Evolutionary conservation across 768 basidiomycete genomes (phyloP), one percentile per base, ranked within the genome.

Genomic region (Phlebiopsis gigantea): DNA sequence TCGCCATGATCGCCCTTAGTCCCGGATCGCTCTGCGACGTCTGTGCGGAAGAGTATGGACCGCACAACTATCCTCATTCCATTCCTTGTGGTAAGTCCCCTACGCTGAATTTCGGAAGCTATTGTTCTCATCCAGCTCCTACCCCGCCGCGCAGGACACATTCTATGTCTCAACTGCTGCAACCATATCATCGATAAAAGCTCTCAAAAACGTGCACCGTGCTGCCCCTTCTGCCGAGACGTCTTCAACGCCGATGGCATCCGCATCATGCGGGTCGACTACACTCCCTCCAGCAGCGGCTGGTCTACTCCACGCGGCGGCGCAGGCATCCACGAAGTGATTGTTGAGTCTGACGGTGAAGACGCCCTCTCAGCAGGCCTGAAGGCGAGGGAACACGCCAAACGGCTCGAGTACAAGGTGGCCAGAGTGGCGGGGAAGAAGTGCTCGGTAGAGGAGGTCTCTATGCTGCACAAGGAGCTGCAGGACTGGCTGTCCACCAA

Each of bases 11-110:
- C 75, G 87, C 88, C 70, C 86, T 91, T 68, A 79, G 76, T 75
- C 82, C 87, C 72, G 87, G 87, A 73, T 90, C 86, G 71, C 79
- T 84, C 71, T 91, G 89, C 84, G 89, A 91, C 79, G 89, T 91
- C 68, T 91, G 89, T 78, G 88, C 88, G 67, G 88, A 90, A 74
- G 88, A 90, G 77, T 91, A 81, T 73, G 85, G 85, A 68, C 76
- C 82, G 57, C 84, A 84, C 65, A 83, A 82, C 70, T 74, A 81
- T 60, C 89, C 89, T 59, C 85, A 90, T 70, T 88, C 82, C 52
- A 90, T 91, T 68, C 85, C 89, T 58, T 91, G 89, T 73, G 89
- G 89, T 89, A 52, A 62, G 80, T 71, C 22, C 34, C 34, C 60
- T 60, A 62, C 69, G 69, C 53, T 12, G 51, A 60, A 25, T 26